A percentile compares a stretch with the other conserved stretches of the same genome.
Conservation (phyloP, 2,329 filamentous ascomycete genomes). For the Beauveria sp. region DNA sequence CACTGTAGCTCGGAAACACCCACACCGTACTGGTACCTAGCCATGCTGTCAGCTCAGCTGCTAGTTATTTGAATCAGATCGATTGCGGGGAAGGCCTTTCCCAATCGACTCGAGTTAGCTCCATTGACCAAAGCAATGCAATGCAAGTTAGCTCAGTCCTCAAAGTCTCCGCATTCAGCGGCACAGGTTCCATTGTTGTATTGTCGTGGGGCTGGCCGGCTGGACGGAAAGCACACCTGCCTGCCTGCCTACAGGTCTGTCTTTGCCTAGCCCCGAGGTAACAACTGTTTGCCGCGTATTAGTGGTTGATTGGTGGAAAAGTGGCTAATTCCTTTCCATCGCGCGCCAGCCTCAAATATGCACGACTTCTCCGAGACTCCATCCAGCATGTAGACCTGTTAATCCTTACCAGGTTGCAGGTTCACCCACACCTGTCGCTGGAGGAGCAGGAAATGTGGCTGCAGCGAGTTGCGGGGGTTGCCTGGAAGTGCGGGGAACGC, state of each 20-base stretch:
- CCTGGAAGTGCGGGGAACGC: slow-evolving; percentile 4
- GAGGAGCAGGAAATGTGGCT: not conserved
- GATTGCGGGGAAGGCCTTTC: slow-evolving; percentile 1
- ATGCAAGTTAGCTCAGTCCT: not conserved
- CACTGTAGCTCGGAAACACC: no score
- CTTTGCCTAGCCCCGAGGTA: not conserved
- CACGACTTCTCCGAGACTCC: no score
- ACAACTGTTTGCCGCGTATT: no score
- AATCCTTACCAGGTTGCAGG: not conserved
- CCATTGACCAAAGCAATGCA: not conserved
- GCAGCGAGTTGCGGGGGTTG: not conserved
- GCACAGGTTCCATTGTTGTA: not conserved
- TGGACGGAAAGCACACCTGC: not conserved
- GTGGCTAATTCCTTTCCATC: no score
- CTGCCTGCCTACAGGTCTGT: not conserved
- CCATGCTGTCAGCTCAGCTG: no score
- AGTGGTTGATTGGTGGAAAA: no score
- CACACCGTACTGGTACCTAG: no score
- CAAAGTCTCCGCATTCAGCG: not conserved
- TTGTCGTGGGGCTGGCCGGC: not conserved
- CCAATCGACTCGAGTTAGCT: not conserved
- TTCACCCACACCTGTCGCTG: not conserved
- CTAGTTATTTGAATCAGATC: not conserved
- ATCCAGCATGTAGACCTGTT: not conserved
- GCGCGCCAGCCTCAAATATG: no score